Conservation (phyloP, 208 protist genomes). For the Leishmania tropica region DNA sequence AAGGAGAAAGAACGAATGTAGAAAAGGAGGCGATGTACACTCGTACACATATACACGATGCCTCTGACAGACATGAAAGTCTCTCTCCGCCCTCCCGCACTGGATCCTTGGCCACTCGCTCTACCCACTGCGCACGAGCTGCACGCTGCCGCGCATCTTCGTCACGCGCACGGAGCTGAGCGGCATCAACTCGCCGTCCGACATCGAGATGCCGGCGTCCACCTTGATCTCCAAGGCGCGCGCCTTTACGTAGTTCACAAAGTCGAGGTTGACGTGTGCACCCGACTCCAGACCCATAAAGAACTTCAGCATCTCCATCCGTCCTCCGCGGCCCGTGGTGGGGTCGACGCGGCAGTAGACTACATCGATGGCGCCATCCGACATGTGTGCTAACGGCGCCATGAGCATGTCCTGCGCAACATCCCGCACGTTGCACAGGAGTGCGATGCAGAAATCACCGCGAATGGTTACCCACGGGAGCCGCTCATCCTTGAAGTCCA, state of each 20-base stretch:
- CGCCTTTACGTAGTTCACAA: conserved; percentile 83
- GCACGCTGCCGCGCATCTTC: conserved; percentile 47
- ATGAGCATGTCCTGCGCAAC: conserved; percentile 80
- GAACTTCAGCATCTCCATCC: conserved; percentile 74
- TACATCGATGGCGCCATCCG: conserved; percentile 82
- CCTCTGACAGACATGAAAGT: not conserved
- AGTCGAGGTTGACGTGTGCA: conserved; percentile 63
- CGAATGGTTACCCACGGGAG: conserved; percentile 82
- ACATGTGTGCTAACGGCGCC: conserved; percentile 74
- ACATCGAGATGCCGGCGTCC: conserved; percentile 73
- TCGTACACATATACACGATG: not conserved
- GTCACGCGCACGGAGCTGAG: conserved; percentile 66
- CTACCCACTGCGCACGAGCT: conserved; percentile 64
- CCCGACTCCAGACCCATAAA: conserved; percentile 65
- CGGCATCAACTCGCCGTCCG: conserved; percentile 86
- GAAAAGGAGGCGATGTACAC: not conserved
- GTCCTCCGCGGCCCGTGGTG: conserved; percentile 31
- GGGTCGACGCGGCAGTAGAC: conserved; percentile 59
- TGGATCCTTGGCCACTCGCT: not conserved
- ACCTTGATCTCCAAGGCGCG: conserved; percentile 78
- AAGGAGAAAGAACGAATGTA: not conserved
- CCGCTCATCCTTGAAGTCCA: conserved; percentile 68
- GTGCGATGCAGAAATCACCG: conserved; percentile 60
- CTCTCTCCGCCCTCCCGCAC: not conserved
- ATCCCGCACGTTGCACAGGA: conserved; percentile 75